These are phyloP conservation scores for Starmerella powellii DNA, from an alignment of 805 yeast species.

Conservation along the genomic window DNA sequence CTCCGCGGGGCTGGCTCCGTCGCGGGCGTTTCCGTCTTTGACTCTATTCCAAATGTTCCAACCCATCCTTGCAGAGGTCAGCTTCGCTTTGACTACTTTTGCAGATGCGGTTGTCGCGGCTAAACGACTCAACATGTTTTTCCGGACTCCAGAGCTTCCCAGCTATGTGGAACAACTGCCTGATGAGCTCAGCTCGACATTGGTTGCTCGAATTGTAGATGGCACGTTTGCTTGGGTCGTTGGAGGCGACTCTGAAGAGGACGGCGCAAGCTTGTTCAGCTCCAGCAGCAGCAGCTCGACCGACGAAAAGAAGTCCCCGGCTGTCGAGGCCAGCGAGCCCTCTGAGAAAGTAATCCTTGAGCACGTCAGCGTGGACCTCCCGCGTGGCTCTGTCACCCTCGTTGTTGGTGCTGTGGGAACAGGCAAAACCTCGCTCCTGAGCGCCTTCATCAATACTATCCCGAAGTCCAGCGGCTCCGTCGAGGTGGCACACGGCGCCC, in stretches of 20 bases:
- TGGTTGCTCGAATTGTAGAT: slow-evolving; percentile 2
- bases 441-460: slow-evolving; percentile 65
- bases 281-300: no score
- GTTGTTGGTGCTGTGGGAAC: slow-evolving; percentile 72
- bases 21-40: slow-evolving; percentile 17
- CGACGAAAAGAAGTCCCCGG: no score
- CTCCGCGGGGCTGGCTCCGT: slow-evolving; percentile 3
- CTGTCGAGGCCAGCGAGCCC: slow-evolving; percentile 16
- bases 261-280: no score
- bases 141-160: slow-evolving; percentile 30
- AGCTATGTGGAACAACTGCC: slow-evolving; percentile 21
- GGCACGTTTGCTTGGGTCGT: slow-evolving; percentile 12
- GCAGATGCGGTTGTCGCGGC: slow-evolving; percentile 30
- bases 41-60: slow-evolving; percentile 15
- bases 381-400: slow-evolving; percentile 39
- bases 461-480: slow-evolving; percentile 41
- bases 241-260: slow-evolving; percentile 8
- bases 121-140: slow-evolving; percentile 16
- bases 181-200: neutral
- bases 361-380: slow-evolving; percentile 5
- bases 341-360: slow-evolving; percentile 29
- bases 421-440: slow-evolving; percentile 64
- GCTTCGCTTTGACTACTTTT: slow-evolving; percentile 35
- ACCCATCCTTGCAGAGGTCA: slow-evolving; percentile 27
- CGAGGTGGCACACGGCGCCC: slow-evolving; percentile 42